These are phyloP conservation scores for Leishmania major DNA, from an alignment of 208 protist species.

Conservation along the genomic window DNA sequence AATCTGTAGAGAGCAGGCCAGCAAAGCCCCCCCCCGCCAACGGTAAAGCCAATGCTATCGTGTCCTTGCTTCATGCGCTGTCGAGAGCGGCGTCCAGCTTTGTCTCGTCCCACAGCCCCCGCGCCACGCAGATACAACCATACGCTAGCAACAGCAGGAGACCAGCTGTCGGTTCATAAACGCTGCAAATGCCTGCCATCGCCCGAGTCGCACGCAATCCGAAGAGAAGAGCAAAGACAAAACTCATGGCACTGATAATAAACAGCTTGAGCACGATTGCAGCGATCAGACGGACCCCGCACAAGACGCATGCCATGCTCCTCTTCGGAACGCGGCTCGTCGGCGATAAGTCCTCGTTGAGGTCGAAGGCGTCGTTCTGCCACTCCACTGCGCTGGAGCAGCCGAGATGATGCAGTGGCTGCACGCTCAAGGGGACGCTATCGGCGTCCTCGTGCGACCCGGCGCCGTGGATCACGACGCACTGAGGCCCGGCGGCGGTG, in stretches of 20 bases:
- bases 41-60: neutral
- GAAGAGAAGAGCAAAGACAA: constrained; percentile 1
- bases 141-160: constrained; percentile 1
- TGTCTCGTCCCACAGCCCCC: constrained; percentile 29
- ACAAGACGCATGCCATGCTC: neutral
- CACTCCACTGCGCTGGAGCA: neutral
- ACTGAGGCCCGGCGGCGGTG: neutral
- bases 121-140: constrained; percentile 3
- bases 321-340: neutral
- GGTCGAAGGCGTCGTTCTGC: neutral
- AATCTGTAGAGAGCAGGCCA: neutral
- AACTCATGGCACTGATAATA: constrained; percentile 6
- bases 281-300: constrained; percentile 5
- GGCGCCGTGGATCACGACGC: neutral
- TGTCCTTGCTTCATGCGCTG: neutral
- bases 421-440: neutral
- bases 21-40: neutral
- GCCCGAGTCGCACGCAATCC: neutral
- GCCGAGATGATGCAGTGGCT: neutral
- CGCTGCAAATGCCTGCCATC: neutral
- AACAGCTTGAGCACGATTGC: constrained; percentile 15
- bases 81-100: constrained; percentile 14
- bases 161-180: neutral
- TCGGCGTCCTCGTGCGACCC: neutral
- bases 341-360: neutral